Evolutionary conservation across 2,329 filamentous ascomycete species (phyloP).

Genomic region (Uncinocarpus reesii): DNA sequence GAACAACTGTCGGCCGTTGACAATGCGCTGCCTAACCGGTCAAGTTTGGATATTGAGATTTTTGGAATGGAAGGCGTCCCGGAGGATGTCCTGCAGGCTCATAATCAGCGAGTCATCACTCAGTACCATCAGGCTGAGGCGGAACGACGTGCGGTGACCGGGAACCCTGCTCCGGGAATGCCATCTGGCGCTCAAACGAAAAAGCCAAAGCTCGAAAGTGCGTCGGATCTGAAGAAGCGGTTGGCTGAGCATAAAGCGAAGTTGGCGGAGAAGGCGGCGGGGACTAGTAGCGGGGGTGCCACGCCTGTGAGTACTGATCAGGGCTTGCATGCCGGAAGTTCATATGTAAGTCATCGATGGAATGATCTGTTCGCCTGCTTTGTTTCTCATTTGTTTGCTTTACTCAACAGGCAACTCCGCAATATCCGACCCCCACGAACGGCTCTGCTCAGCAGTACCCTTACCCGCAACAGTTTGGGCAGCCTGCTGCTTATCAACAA

Average conservation of each 20-base stretch:
- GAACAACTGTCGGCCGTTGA: slow-evolving; percentile 78
- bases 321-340: slow-evolving; percentile 41
- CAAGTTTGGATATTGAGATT: slow-evolving; percentile 83
- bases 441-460: slow-evolving; percentile 31
- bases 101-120: slow-evolving; percentile 76
- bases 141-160: slow-evolving; percentile 69
- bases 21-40: slow-evolving; percentile 79
- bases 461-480: slow-evolving; percentile 36
- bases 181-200: slow-evolving; percentile 40
- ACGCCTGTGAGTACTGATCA: slow-evolving; percentile 44
- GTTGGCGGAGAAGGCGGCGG: slow-evolving; percentile 48
- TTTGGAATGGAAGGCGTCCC: slow-evolving; percentile 98
- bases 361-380: slow-evolving; percentile 5
- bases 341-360: slow-evolving; percentile 46
- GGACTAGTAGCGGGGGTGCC: slow-evolving; percentile 47
- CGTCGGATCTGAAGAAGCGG: slow-evolving; percentile 69
- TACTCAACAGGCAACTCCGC: slow-evolving; percentile 31
- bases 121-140: slow-evolving; percentile 78
- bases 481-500: slow-evolving; percentile 37
- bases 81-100: slow-evolving; percentile 68
- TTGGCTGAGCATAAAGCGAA: slow-evolving; percentile 66
- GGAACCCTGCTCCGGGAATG: slow-evolving; percentile 65
- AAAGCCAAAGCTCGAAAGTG: slow-evolving; percentile 60
- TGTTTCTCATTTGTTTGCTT: slow-evolving; percentile 10
- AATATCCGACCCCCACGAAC: slow-evolving; percentile 39